phyloP scores from a whole-genome alignment of 169 alveolate species.

The Plasmodium malariae region DNA sequence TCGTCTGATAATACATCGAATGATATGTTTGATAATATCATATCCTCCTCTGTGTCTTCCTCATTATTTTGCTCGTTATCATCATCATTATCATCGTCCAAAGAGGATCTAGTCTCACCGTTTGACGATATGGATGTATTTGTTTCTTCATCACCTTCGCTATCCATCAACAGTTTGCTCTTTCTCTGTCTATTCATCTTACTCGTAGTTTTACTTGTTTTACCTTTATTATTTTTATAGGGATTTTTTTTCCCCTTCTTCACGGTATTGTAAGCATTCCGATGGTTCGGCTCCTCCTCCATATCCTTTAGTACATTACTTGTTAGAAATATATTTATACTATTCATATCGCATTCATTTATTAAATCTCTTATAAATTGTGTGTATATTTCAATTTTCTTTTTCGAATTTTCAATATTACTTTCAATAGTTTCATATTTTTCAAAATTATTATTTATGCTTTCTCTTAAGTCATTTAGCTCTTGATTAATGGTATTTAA shows the following conservation, averaged over 20 bases:
- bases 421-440: conserved; percentile 44
- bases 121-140: neutral
- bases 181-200: neutral
- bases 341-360: conserved; percentile 61
- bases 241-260: neutral
- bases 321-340: conserved; percentile 29
- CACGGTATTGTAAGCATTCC: neutral
- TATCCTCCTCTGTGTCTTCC: neutral
- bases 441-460: conserved; percentile 27
- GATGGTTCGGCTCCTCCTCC: neutral
- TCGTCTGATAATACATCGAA: conserved; percentile 71
- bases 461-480: conserved; percentile 30
- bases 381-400: conserved; percentile 34
- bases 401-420: conserved; percentile 16
- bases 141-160: conserved; percentile 6
- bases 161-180: conserved; percentile 15
- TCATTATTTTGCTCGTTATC: neutral
- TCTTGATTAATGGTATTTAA: conserved; percentile 30
- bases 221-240: no score
- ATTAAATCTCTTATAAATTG: conserved; percentile 36
- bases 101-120: neutral
- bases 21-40: conserved; percentile 58
- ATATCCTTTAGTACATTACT: neutral
- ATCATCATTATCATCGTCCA: neutral
- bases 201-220: neutral